A percentile compares a stretch with the other conserved stretches of the same genome.
phyloP scores from a whole-genome alignment of 306 rosid genomes.

The Medicago lupulina region DNA sequence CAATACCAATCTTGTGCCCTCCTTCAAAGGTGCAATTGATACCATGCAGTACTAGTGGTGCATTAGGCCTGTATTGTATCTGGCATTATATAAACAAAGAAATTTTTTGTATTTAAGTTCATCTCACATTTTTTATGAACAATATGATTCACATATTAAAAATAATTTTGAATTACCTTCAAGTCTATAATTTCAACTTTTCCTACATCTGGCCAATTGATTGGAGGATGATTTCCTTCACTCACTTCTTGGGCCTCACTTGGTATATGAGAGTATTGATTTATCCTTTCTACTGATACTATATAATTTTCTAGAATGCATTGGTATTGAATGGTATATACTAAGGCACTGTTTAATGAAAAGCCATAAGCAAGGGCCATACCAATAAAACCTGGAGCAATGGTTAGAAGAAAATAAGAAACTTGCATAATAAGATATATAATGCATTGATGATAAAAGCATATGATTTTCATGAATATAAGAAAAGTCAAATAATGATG shows the following conservation, averaged over 20 bases:
- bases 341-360: conserved; percentile 52
- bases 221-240: conserved; percentile 63
- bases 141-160: not conserved
- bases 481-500: not conserved
- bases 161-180: conserved; percentile 47
- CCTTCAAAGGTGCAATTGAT: too few species aligned
- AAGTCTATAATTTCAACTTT: conserved; percentile 69
- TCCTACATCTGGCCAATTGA: conserved; percentile 68
- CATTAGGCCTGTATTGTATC: conserved; percentile 60
- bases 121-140: not conserved
- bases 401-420: not conserved
- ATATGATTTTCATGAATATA: not conserved
- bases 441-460: not conserved
- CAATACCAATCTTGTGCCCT: too few species aligned
- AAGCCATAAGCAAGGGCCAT: conserved; percentile 90
- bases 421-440: not conserved
- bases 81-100: conserved; percentile 30
- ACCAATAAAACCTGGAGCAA: conserved; percentile 66
- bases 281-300: conserved; percentile 75
- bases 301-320: conserved; percentile 68
- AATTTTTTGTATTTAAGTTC: not conserved
- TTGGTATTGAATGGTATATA: conserved; percentile 62
- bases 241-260: conserved; percentile 69
- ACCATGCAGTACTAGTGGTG: conserved; percentile 25
- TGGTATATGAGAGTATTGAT: conserved; percentile 68